Evolutionary conservation across 345 rosid species (phyloP), one percentile per base, ranked within the genome.

Genomic region (Arabidopsis arenosa): DNA sequence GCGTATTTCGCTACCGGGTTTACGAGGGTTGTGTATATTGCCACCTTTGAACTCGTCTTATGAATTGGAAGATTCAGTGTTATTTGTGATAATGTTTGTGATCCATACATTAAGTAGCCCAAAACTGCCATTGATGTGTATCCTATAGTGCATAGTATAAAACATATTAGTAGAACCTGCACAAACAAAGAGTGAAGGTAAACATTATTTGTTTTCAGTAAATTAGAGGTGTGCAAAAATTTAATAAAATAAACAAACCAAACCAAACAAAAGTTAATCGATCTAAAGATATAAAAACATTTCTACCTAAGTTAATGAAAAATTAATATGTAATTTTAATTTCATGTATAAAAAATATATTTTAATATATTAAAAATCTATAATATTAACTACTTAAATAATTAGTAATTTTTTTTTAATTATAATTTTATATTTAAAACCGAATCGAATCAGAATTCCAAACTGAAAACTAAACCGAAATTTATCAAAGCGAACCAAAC

Each of bases 1-100:
- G 88, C 83, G 9, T 80, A 87, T 49, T 83, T 87, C 36, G 88
- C 78, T 5, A 83, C 66, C 0, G 86, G 87, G 36, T 68, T 68
- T 3, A 70, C 82, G 21, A 83, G 51, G 0, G 69, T 79, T 10
- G 82, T 85, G 78, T 80, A 83, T 63, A 87, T 85, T 3, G 87
- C 90, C 3, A 87, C 74, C 76, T 83, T 85, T 6, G 88, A 80
- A 26, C 83, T 78, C 9, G 79, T 30, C 43, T 72, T 74, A 6
- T 73, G 41, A 3, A 58, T 33, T 0, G 85, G 87, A 5, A 82
- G 79, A 61, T 85, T 82, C n/a, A 83, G 7, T 33, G 85, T 80
- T 39, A 80, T 69, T 51, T 79, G 86, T 0, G 87, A 82, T 61
- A 78, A 68, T 33, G 81, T 80, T 33, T 72, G 37, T 12, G 80